Percentiles rank a stretch among this genome's conserved stretches.
phyloP scores from a whole-genome alignment of 202 grass and related monocot species.

The Brachypodium distachyon region DNA sequence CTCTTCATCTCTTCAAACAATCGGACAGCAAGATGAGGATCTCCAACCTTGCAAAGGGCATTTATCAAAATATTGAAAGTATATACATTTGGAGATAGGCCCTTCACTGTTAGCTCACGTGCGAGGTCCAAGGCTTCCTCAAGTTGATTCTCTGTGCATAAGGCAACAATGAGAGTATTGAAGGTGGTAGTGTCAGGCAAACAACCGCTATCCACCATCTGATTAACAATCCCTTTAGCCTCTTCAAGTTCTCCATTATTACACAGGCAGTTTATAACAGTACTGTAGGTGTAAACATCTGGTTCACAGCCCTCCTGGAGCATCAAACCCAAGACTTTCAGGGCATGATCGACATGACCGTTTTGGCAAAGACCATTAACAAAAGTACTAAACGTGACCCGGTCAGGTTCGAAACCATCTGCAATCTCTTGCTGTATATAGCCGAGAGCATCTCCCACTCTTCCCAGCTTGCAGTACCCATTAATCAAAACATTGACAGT shows the following conservation, averaged over 20 bases:
- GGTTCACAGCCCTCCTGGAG: constrained; percentile 58
- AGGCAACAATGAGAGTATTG: constrained; percentile 66
- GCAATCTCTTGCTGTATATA: constrained; percentile 50
- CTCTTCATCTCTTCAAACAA: constrained; percentile 90
- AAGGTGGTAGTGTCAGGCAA: constrained; percentile 68
- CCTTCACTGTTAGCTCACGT: constrained; percentile 46
- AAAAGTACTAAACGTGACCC: constrained; percentile 56
- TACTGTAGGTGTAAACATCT: constrained; percentile 63
- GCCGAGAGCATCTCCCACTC: constrained; percentile 53
- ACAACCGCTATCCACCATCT: constrained; percentile 52
- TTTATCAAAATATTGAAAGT: constrained; percentile 90
- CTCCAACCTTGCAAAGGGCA: constrained; percentile 62
- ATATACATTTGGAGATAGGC: constrained; percentile 67
- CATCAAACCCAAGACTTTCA: constrained; percentile 71
- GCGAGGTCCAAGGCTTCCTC: constrained; percentile 81
- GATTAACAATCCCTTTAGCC: constrained; percentile 52
- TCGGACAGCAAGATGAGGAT: constrained; percentile 59
- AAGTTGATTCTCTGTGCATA: constrained; percentile 62
- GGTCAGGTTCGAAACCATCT: constrained; percentile 63
- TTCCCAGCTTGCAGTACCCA: constrained; percentile 70
- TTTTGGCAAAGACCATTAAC: constrained; percentile 58
- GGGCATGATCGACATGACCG: constrained; percentile 47
- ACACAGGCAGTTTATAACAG: constrained; percentile 47
- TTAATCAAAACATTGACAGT: constrained; percentile 63
- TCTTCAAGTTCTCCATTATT: constrained; percentile 54